A percentile compares a stretch with the other conserved stretches of the same genome.
Evolutionary conservation across 2,329 filamentous ascomycete species (phyloP).

Genomic region (Pseudogymnoascus sp.): DNA sequence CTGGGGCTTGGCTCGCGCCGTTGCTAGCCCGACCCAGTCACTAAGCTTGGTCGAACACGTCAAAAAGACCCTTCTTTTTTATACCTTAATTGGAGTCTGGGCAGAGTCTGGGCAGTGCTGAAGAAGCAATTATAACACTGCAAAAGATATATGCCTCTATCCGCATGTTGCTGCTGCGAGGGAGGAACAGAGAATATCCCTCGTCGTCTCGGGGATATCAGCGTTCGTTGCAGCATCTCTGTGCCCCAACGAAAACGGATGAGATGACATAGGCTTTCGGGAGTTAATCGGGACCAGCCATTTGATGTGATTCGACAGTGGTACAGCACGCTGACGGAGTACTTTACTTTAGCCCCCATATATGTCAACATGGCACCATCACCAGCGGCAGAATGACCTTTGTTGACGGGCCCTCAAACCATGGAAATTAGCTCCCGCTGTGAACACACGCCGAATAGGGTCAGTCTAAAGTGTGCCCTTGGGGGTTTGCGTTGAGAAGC

Average conservation of each 20-base stretch:
- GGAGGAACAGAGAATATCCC: background rate
- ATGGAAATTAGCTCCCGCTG: background rate
- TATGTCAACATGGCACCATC: slow-evolving; percentile 2
- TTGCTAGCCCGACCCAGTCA: slow-evolving; percentile 6
- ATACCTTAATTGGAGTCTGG: background rate
- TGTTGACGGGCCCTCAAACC: background rate
- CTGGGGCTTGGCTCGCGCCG: slow-evolving; percentile 7
- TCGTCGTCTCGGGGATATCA: background rate
- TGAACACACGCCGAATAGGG: background rate
- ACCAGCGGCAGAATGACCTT: background rate
- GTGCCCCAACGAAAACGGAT: background rate
- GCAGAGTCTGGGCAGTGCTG: background rate
- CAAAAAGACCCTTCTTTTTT: slow-evolving; percentile 6
- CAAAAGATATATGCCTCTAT: background rate
- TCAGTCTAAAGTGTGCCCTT: background rate
- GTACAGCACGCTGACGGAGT: background rate
- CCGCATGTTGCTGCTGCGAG: background rate
- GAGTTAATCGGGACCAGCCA: slow-evolving; percentile 4
- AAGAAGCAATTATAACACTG: background rate
- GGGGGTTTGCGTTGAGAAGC: background rate
- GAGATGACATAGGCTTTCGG: background rate
- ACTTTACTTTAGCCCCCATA: background rate
- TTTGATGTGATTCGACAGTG: background rate
- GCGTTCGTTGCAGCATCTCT: background rate
- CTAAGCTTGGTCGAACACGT: background rate